Evolutionary conservation across 768 basidiomycete species (phyloP), one percentile per base, ranked within the genome.

Genomic region (Mycena galericulata): DNA sequence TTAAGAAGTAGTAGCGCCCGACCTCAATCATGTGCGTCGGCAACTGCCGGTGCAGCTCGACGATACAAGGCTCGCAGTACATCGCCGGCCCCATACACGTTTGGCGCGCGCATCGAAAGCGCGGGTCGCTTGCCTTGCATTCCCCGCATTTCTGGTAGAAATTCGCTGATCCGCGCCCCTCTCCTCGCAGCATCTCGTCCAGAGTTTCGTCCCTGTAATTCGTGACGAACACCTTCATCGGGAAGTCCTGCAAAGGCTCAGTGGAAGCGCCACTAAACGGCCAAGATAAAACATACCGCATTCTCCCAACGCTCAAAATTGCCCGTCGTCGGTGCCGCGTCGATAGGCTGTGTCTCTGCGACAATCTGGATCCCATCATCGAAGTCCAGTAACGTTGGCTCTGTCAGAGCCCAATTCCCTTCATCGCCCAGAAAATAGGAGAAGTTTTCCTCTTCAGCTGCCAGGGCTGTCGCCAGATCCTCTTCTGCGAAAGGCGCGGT

Each of bases 261-360:
- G 22, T 40, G 22, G n/a, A n/a, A n/a, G n/a, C n/a, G n/a, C n/a
- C n/a, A n/a, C n/a, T n/a, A n/a, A n/a, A n/a, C n/a, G n/a, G n/a
- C n/a, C n/a, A n/a, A n/a, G n/a, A 14, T 36, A 36, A 6, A 6
- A 22, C 54, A 17, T 11, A 57, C 55, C 41, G 55, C 55, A 11
- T 57, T 57, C 0, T 57, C 38, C 55, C 55, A 57, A 1, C 55
- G 55, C 27, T 57, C 55, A n/a, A 57, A 43, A 9, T 43, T 27
- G 3, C 26, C 41, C 22, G 17, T 22, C 18, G 12, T 22, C n/a
- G 2, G 2, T 10, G 36, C 12, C 6, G 5, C 38, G 12, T n/a
- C 54, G 7, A 17, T 22, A 2, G 15, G 17, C 6, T 7, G 17
- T 15, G 41, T 45, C 41, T 5, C 4, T 20, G 41, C 15, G 41